Evolutionary conservation across 441 rosid species (phyloP).

Genomic region (Populus hybrid): DNA sequence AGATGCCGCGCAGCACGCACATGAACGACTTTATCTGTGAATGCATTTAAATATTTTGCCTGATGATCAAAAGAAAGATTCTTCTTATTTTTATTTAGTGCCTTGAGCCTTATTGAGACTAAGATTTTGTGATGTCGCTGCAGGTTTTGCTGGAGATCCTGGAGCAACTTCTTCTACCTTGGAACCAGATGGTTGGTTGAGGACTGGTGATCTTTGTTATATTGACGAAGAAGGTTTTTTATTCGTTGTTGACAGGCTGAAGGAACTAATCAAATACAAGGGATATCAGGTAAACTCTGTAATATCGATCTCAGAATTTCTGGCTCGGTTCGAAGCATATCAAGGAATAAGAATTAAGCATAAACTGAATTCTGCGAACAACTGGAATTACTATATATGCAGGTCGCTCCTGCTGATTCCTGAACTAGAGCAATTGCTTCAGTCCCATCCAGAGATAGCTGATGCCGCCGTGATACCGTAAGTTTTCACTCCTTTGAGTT

Average conservation of each 20-base stretch:
- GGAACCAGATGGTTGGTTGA: conserved; percentile 34
- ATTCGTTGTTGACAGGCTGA: conserved; percentile 41
- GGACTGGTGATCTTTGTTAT: conserved; percentile 42
- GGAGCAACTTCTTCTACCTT: conserved; percentile 30
- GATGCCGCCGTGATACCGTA: conserved; percentile 48
- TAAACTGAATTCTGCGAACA: too few relatives aligned
- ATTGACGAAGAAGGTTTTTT: conserved; percentile 38
- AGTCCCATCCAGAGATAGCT: conserved; percentile 33
- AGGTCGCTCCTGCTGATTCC: conserved; percentile 40
- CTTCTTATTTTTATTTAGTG: too few relatives aligned
- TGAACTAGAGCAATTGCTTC: conserved; percentile 42
- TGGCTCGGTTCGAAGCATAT: neutral
- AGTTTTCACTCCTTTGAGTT: neutral
- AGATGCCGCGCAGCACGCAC: neutral
- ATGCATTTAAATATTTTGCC: neutral
- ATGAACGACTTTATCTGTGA: neutral
- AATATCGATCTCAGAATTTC: neutral
- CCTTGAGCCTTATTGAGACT: neutral
- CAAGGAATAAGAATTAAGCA: neutral
- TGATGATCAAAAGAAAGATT: neutral
- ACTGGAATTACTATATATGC: neutral
- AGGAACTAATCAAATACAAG: conserved; percentile 44
- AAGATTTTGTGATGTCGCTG: neutral
- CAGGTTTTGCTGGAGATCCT: conserved; percentile 35
- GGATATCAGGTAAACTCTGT: conserved; percentile 36